Conservation (phyloP, 257 asterid species). For the Perilla frutescens region DNA sequence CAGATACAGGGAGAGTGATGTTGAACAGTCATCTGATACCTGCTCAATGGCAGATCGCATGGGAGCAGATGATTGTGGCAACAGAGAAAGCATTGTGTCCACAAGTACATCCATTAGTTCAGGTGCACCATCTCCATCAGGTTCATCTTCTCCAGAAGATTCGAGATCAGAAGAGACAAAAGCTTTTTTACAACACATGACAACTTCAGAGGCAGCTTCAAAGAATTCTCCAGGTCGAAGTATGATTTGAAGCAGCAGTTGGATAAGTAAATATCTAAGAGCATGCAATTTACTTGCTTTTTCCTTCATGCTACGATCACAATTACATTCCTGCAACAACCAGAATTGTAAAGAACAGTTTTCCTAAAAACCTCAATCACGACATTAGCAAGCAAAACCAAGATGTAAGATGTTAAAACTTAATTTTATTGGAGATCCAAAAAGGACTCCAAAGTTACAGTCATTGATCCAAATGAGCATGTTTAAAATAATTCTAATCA, state of each 20-base stretch:
- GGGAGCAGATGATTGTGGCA: constrained; percentile 94
- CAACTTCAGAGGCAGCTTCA: constrained; percentile 90
- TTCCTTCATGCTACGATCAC: constrained; percentile 51
- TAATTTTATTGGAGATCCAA: neutral
- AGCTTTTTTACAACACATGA: constrained; percentile 85
- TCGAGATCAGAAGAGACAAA: constrained; percentile 64
- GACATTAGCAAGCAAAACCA: constrained; percentile 14
- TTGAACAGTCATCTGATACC: constrained; percentile 45
- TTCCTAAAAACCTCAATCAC: neutral
- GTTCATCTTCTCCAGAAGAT: constrained; percentile 82
- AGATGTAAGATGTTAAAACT: neutral
- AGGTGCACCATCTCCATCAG: constrained; percentile 65
- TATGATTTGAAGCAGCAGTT: constrained; percentile 86
- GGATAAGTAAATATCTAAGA: constrained; percentile 83
- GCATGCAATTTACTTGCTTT: constrained; percentile 67
- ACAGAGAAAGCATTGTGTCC: constrained; percentile 91
- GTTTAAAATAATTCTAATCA: neutral
- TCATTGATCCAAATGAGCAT: neutral
- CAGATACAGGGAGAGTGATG: neutral
- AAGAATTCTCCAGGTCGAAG: constrained; percentile 88
- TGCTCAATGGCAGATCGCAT: constrained; percentile 89
- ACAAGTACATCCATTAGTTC: constrained; percentile 90
- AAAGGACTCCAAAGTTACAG: neutral
- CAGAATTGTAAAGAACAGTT: constrained; percentile 24
- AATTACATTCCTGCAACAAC: constrained; percentile 68